Evolutionary conservation across 2,329 filamentous ascomycete species (phyloP).

Genomic region (Claviceps lovelessii): DNA sequence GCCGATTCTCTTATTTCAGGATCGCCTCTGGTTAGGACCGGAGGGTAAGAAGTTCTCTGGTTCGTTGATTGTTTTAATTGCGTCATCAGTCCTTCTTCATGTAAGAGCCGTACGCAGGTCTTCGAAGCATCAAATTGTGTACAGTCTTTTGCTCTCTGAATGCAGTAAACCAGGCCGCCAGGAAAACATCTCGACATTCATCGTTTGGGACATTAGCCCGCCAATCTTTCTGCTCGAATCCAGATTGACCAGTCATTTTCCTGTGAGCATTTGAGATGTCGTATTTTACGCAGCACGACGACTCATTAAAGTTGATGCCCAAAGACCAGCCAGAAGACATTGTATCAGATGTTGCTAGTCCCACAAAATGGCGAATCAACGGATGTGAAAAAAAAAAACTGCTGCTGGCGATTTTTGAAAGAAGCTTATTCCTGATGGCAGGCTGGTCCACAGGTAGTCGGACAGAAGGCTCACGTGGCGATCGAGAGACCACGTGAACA

Average conservation of each 20-base stretch:
- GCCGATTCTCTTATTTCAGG: slow-evolving; percentile 6
- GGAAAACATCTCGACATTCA: not conserved
- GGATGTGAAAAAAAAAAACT: not conserved
- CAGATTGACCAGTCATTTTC: not conserved
- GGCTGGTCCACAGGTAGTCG: not conserved
- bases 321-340: not conserved
- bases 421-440: not conserved
- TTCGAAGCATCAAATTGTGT: not conserved
- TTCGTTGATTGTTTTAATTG: not conserved
- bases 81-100: not conserved
- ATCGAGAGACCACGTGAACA: not conserved
- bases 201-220: not conserved
- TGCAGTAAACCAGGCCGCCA: not conserved
- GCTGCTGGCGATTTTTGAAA: not conserved
- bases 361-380: too few species aligned
- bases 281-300: not conserved
- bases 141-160: not conserved
- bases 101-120: not conserved
- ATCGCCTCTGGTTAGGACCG: too few species aligned
- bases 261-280: not conserved
- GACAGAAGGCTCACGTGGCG: not conserved
- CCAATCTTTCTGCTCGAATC: not conserved
- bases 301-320: not conserved
- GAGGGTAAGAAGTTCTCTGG: not conserved
- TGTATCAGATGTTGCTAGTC: not conserved